Evolutionary conservation across 768 basidiomycete species (phyloP), one percentile per base, ranked within the genome.

Genomic region (Lentinula edodes): DNA sequence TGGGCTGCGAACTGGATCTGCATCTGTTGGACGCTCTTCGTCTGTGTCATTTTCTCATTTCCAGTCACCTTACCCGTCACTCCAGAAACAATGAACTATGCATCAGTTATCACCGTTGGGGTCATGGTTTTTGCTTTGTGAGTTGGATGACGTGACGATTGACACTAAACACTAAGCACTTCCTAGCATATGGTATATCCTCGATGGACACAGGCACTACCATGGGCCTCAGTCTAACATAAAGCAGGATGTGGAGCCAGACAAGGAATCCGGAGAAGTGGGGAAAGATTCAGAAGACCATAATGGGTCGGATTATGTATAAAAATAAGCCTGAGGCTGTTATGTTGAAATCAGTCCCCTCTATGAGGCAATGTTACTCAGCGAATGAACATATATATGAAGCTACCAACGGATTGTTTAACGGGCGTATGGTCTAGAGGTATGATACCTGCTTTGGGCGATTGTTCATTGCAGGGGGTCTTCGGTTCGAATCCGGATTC

Each of bases 41-140:
- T 91, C 39, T 79, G 76, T 61, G 78, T 91, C 46, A 84, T 92
- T 66, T 89, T 91, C 73, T 84, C 86, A 45, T 74, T 93, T 66
- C 91, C 91, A 1, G 89, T 84, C 5, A 68, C 83, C 46, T 72
- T 78, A 45, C 91, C 92, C 3, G 87, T 91, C 16, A 90, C 87
- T n/a, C 66, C 72, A 42, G 69, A 78, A 35, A 90, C 86, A 62
- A 91, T 92, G 89, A 91, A 92, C 69, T 92, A 92, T 66, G 87
- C 88, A n/a, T 82, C 87, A 35, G 89, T 88, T 45, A 85, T 86
- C 63, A 82, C 83, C 6, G 66, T 78, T 46, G 78, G 83, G 28
- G 83, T 85, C 28, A 69, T 85, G 62, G 67, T 81, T 53, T 72
- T 85, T n/a, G 78, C 82, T 23, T 77, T 78, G 82, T 85, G 67